phyloP scores from a whole-genome alignment of 2,329 filamentous ascomycete genomes.

The Calonectria honghensis region DNA sequence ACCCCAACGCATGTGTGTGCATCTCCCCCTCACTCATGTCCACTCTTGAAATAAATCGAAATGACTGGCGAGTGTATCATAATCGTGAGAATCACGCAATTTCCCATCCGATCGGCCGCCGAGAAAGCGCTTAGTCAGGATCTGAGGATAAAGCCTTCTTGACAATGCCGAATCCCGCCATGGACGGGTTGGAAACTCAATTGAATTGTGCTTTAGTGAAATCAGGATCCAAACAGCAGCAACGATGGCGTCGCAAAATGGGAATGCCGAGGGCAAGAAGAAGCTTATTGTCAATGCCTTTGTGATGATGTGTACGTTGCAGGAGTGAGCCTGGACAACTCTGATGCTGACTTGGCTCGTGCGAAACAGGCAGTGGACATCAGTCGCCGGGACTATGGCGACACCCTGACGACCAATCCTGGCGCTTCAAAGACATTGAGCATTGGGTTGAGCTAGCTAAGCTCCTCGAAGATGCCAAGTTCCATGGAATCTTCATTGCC shows the following conservation, averaged over 20 bases:
- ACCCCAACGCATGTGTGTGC: neutral
- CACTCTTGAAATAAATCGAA: constrained; percentile 28
- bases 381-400: constrained; percentile 72
- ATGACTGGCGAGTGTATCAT: constrained; percentile 42
- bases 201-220: constrained; percentile 20
- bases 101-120: constrained; percentile 16
- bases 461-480: constrained; percentile 76
- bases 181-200: constrained; percentile 17
- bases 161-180: constrained; percentile 18
- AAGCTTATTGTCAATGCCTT: constrained; percentile 66
- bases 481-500: constrained; percentile 81
- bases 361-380: constrained; percentile 62
- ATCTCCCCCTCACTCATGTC: constrained; percentile 38
- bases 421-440: constrained; percentile 75
- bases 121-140: constrained; percentile 15
- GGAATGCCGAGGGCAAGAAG: constrained; percentile 57
- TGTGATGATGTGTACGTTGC: constrained; percentile 61
- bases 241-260: constrained; percentile 45
- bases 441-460: constrained; percentile 78
- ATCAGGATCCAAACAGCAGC: constrained; percentile 27
- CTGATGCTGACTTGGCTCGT: constrained; percentile 39
- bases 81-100: constrained; percentile 51
- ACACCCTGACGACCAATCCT: constrained; percentile 78
- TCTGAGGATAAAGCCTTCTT: constrained; percentile 40
- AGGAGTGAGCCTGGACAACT: neutral